Conservation (phyloP, 257 asterid species). For the Petunia axillaris region DNA sequence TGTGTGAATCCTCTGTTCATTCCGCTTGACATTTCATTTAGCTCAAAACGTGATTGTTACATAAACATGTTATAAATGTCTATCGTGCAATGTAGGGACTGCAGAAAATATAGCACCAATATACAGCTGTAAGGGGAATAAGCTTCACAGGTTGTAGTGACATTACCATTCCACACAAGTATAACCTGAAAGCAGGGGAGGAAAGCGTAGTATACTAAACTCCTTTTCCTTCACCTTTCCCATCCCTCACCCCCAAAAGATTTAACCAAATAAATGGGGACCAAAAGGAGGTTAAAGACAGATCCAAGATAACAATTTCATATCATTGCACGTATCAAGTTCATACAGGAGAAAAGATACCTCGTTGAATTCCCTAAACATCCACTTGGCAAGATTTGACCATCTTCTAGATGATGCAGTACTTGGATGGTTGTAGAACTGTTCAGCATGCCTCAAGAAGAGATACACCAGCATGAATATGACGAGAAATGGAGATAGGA, state of each 20-base stretch:
- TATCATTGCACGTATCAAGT: slow-evolving; percentile 16
- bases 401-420: slow-evolving; percentile 95
- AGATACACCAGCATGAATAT: slow-evolving; percentile 96
- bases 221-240: background rate
- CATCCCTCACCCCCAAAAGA: background rate
- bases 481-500: slow-evolving; percentile 91
- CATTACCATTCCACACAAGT: slow-evolving; percentile 14
- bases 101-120: background rate
- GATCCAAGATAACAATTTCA: slow-evolving; percentile 17
- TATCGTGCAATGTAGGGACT: slow-evolving; percentile 5
- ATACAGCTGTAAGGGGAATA: background rate
- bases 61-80: background rate
- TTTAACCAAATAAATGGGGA: background rate
- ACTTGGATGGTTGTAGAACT: slow-evolving; percentile 95
- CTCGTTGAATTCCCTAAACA: slow-evolving; percentile 96
- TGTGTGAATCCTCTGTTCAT: background rate
- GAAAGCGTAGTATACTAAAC: background rate
- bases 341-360: slow-evolving; percentile 43
- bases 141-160: background rate
- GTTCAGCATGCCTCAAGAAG: slow-evolving; percentile 97
- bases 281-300: background rate
- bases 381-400: slow-evolving; percentile 99
- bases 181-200: slow-evolving; percentile 7
- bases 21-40: slow-evolving; percentile 10
- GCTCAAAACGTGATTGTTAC: background rate